Percentiles rank a stretch among this genome's conserved stretches.
Evolutionary conservation across 208 protist species (phyloP).

Genomic region (Porcisia deanei): DNA sequence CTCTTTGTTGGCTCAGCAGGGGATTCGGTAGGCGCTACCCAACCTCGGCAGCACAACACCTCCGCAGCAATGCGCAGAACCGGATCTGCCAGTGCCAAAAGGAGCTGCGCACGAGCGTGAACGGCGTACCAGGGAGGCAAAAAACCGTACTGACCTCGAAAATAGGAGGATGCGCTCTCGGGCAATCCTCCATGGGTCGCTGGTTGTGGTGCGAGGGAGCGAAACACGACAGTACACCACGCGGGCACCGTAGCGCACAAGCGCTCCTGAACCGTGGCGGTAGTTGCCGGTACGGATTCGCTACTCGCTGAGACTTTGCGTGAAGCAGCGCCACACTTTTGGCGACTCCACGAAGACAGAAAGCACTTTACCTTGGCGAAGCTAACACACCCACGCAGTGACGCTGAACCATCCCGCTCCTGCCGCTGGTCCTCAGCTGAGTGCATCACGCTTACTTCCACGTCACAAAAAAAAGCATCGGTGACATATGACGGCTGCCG

Average conservation of each 20-base stretch:
- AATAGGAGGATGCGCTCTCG: not conserved
- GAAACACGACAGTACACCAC: slow-evolving; percentile 18
- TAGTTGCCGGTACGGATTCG: not conserved
- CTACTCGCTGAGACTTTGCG: not conserved
- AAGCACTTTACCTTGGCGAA: not conserved
- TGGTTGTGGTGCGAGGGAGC: not conserved
- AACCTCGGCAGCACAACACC: slow-evolving; percentile 26
- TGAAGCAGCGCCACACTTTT: not conserved
- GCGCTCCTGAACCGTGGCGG: not conserved
- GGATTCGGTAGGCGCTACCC: not conserved
- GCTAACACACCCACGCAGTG: not conserved
- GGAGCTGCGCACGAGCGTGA: slow-evolving; percentile 38
- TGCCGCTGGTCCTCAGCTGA: not conserved
- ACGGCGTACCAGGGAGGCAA: slow-evolving; percentile 38
- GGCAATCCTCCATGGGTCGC: not conserved
- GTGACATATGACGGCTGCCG: slow-evolving; percentile 3
- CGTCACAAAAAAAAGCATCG: slow-evolving; percentile 14
- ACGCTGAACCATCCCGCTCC: not conserved
- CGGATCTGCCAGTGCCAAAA: slow-evolving; percentile 34
- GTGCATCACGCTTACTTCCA: not conserved
- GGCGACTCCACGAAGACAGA: not conserved
- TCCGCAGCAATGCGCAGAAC: slow-evolving; percentile 23
- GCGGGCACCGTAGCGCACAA: slow-evolving; percentile 9
- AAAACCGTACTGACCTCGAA: slow-evolving; percentile 18
- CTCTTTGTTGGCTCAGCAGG: not conserved